These are phyloP conservation scores for Achlya hypogyna DNA, from an alignment of 352 stramenopile genomes.

Conservation along the genomic window DNA sequence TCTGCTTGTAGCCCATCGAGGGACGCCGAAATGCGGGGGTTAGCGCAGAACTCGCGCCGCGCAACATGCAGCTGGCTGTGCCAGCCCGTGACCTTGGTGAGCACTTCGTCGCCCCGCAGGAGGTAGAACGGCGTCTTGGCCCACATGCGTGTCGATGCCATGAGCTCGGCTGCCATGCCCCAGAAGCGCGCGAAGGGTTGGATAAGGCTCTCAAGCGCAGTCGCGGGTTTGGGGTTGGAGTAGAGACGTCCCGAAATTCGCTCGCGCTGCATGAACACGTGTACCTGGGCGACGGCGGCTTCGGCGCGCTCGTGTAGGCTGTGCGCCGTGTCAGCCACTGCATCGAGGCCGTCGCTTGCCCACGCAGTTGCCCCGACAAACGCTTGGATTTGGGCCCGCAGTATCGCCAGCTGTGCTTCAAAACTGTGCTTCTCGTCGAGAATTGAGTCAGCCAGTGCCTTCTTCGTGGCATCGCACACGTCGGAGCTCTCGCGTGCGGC, in stretches of 20 bases:
- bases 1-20: neutral
- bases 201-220: neutral
- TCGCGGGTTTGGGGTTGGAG: neutral
- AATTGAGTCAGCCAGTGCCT: neutral
- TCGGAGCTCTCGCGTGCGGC: neutral
- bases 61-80: neutral
- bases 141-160: neutral
- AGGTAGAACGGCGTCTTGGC: constrained; percentile 11
- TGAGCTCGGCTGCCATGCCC: constrained; percentile 10
- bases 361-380: neutral
- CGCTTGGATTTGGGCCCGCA: neutral
- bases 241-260: neutral
- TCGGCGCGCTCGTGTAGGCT: constrained; percentile 3
- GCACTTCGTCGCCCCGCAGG: neutral
- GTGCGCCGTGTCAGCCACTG: constrained; percentile 4
- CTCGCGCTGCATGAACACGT: neutral
- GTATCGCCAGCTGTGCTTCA: neutral
- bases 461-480: too few relatives aligned
- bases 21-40: neutral
- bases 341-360: constrained; percentile 3
- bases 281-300: neutral
- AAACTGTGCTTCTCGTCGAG: constrained; percentile 5
- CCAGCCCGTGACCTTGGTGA: constrained; percentile 3
- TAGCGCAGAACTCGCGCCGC: neutral
- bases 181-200: constrained; percentile 8